Base-by-base conservation (phyloP, 2,329 filamentous ascomycete genomes). In the Coccinonectria pachysandricola region DNA sequence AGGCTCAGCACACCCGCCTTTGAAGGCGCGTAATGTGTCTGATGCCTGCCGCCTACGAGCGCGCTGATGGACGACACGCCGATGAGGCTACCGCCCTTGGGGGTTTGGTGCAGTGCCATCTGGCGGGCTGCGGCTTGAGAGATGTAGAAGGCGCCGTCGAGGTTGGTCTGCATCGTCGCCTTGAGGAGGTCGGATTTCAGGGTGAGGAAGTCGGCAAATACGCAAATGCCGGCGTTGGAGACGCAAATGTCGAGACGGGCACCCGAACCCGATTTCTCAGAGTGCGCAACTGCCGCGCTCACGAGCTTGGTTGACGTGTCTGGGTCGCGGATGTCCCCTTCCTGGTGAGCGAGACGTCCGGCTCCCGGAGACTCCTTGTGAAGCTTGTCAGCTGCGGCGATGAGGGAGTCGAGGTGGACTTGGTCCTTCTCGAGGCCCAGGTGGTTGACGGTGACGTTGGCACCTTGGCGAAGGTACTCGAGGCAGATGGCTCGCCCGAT, bases 1-100 rank as follows among this genome's bases (percentile, higher is more conserved):
- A 93, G 63, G 23, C 74, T 81, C 19, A 83, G 50, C 3, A 93
- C 68, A 3, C 83, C 85, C 0, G 85, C 84, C 55, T 93, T 93
- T 10, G 85, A 92, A 7, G 85, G 82, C 10, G 85, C 92, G 56
- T 92, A 93, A 50, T 93, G 85, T 14, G 74, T 77, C 59, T 92
- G 85, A 23, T 68, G 62, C 0, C 77, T 81, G 21, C 84, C 85
- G 19, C 85, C 85, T 1, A 86, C 79, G 8, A 86, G 68, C 0
- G 80, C 81, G 11, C 68, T 75, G 46, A 86, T 83, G 39, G 74
- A 80, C 6, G 71, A 78, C 19, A 87, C 65, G 28, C 71, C 80
- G 39, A 86, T 88, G 45, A 94, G 91, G 43, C 73, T 78, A 17
- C 86, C 86, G 10, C 85, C 83, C 0, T 71, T 54, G 0, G 76